Evolutionary conservation across 2,329 filamentous ascomycete genomes (phyloP), one percentile per base, ranked within the genome.

Genomic region (Epichloe sp.): DNA sequence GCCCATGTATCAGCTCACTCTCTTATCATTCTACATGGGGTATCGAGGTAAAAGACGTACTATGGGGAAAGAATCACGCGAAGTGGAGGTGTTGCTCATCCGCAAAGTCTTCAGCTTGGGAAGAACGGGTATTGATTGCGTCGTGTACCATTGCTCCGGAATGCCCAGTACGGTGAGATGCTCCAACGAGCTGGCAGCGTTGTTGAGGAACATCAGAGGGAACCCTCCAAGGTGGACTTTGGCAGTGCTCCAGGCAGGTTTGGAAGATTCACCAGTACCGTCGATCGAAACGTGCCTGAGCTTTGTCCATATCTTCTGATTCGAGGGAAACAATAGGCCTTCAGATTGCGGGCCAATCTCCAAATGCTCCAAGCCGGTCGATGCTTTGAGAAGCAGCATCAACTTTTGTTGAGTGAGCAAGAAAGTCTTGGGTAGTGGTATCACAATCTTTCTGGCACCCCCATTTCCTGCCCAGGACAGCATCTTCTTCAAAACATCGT

Each of bases 401-500:
- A 68, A 51, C 50, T 65, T 67, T 15, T 54, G 52, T 23, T 65
- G 61, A 7, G 52, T 62, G 8, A 68, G 60, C 46, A 59, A 54
- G 37, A 66, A 66, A 0, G 57, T 56, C 19, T 52, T 48, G 19
- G 58, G 53, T 21, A 58, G 53, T 4, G 57, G 55, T 17, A 68
- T 61, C 17, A 61, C 51, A 2, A 68, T 58, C 5, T 60, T 55
- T 6, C 63, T 60, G 1, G 60, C 55, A 12, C 47, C 52, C 52
- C 66, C 61, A 5, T 62, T 60, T 7, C 64, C 57, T 8, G 66
- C 67, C 41, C 63, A 61, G 5, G 58, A 59, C 12, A 66, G 54
- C 3, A 69, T 55, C 41, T 62, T 64, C 48, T 50, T 60, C 5
- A 68, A 47, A 19, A 55, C 55, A 2, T 56, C 55, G 4, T 55